Percentiles rank a stretch among this genome's conserved stretches.
phyloP scores from a whole-genome alignment of 139 green algal species.

The Haematococcus lacustris region DNA sequence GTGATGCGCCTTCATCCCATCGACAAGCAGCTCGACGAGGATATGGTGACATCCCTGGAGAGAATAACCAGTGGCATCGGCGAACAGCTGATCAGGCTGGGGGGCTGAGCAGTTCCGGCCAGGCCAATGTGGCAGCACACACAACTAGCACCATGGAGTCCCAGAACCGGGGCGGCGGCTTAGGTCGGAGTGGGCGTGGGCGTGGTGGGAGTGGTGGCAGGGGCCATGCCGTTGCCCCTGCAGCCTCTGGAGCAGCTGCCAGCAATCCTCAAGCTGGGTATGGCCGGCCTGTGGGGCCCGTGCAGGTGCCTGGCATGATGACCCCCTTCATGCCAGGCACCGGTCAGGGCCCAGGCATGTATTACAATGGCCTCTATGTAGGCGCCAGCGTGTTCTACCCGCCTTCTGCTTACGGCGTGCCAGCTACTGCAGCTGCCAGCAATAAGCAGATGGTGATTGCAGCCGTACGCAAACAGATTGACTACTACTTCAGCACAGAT shows the following conservation, averaged over 20 bases:
- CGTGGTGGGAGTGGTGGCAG: conserved; percentile 9
- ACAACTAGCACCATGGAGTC: too few species aligned
- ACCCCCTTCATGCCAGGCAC: conserved; percentile 13
- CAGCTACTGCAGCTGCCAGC: conserved; percentile 8
- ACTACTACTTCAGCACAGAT: conserved; percentile 59
- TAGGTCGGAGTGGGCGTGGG: conserved; percentile 6
- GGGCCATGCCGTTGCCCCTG: background rate
- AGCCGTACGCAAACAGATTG: conserved; percentile 73
- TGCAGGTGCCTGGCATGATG: conserved; percentile 1
- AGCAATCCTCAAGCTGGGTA: background rate
- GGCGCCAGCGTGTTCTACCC: conserved; percentile 49
- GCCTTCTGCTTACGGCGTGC: conserved; percentile 41
- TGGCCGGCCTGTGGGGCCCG: background rate
- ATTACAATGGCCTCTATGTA: conserved; percentile 6
- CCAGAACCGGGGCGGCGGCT: conserved; percentile 4
- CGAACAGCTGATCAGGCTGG: background rate
- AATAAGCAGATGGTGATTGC: conserved; percentile 44
- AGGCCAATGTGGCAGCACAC: too few species aligned
- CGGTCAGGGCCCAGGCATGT: background rate
- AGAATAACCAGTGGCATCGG: background rate
- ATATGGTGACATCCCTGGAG: background rate
- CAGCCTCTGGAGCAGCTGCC: too few species aligned
- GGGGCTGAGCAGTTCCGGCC: background rate
- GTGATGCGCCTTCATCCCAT: background rate
- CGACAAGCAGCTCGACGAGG: background rate